phyloP scores from a whole-genome alignment of 176 grass and related monocot species.

The Zea luxurians region DNA sequence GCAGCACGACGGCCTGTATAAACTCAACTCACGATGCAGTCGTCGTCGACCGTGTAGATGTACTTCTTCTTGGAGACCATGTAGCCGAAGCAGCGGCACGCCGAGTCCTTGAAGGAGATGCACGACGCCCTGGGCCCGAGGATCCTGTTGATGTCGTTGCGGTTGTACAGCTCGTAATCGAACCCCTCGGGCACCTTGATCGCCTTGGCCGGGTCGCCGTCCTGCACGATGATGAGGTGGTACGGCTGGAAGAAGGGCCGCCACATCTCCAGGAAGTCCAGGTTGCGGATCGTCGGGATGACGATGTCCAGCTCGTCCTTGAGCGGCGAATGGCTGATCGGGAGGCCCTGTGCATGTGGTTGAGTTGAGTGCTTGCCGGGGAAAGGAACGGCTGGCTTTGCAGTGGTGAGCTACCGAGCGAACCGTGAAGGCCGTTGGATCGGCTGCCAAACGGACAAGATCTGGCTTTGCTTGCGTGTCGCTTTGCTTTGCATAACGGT shows the following conservation, averaged over 20 bases:
- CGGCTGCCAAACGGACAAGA: no score
- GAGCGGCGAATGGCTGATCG: no score
- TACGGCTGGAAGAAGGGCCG: constrained; percentile 90
- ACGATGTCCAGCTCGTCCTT: constrained; percentile 98
- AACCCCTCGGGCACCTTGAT: constrained; percentile 76
- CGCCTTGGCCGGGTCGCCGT: constrained; percentile 76
- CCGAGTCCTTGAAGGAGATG: constrained; percentile 84
- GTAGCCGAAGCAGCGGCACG: constrained; percentile 74
- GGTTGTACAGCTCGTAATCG: constrained; percentile 87
- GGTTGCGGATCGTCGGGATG: constrained; percentile 92
- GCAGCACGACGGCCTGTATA: no score
- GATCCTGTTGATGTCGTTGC: constrained; percentile 75
- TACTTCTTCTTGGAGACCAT: constrained; percentile 83
- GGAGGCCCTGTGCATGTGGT: no score
- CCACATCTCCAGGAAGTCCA: constrained; percentile 99
- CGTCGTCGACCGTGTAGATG: constrained; percentile 76
- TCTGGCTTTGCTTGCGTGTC: no score
- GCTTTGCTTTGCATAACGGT: no score
- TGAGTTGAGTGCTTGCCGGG: no score
- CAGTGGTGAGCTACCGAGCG: no score
- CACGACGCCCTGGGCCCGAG: constrained; percentile 59
- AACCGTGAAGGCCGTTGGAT: no score
- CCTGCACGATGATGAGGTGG: constrained; percentile 98
- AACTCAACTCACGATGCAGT: constrained; percentile 56
- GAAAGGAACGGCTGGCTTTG: no score